These are phyloP conservation scores for Pelargonium fulgidum DNA, from an alignment of 441 rosid genomes.

Conservation along the genomic window DNA sequence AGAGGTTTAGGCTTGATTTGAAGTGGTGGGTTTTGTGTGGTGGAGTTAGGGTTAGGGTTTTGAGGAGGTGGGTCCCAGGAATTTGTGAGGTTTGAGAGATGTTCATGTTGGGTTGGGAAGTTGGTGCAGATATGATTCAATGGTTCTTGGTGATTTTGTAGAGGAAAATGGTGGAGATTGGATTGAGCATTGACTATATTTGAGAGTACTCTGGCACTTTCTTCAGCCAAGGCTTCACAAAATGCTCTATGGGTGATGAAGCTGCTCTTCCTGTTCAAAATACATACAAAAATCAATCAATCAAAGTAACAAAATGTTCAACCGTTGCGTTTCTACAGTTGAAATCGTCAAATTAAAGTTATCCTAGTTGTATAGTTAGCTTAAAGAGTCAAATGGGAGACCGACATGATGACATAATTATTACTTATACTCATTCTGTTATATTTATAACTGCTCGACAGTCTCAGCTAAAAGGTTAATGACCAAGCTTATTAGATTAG, in stretches of 20 bases:
- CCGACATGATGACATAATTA: no score
- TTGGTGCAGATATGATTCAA: not conserved
- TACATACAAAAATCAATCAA: not conserved
- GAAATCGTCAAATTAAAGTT: no score
- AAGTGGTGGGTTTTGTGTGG: not conserved
- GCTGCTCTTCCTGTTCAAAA: not conserved
- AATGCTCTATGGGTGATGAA: slow-evolving; percentile 9
- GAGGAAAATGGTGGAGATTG: not conserved
- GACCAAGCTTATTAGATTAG: no score
- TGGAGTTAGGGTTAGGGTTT: slow-evolving; percentile 3
- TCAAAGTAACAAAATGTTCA: not conserved
- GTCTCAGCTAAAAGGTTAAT: no score
- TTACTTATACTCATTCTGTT: no score
- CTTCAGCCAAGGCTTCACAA: slow-evolving; percentile 9
- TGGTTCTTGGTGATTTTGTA: not conserved
- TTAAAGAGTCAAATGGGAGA: no score
- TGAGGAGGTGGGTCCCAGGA: slow-evolving; percentile 3
- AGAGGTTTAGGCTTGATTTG: not conserved
- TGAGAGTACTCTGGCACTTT: not conserved
- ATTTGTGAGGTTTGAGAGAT: not conserved
- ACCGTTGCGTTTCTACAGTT: no score
- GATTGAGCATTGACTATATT: no score
- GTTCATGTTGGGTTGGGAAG: not conserved
- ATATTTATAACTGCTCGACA: no score
- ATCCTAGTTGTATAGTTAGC: no score